phyloP scores from a whole-genome alignment of 768 basidiomycete genomes.

The Tulasnella sp. region DNA sequence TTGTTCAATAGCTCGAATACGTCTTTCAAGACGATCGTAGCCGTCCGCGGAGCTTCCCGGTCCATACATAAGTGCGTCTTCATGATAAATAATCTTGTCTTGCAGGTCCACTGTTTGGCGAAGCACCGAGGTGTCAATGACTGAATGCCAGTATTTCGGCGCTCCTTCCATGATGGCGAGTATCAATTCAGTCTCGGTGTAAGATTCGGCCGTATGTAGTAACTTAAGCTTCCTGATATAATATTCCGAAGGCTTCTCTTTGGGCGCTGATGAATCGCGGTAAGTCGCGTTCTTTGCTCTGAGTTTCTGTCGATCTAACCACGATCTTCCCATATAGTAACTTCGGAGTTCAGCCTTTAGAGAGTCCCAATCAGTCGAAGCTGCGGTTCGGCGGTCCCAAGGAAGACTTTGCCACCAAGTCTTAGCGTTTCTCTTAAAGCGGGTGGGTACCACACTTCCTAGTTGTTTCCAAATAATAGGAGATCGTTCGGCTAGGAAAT shows the following conservation, averaged over 20 bases:
- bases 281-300: conserved; percentile 37
- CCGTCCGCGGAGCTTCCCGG: too few species aligned
- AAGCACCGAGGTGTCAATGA: conserved; percentile 25
- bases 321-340: conserved; percentile 41
- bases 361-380: conserved; percentile 38
- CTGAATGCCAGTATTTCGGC: too few species aligned
- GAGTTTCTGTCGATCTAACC: conserved; percentile 37
- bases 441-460: conserved; percentile 38
- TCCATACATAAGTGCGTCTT: too few species aligned
- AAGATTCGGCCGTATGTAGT: too few species aligned
- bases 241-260: too few species aligned
- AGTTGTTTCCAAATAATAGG: conserved; percentile 35
- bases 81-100: conserved; percentile 6
- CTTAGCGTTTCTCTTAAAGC: conserved; percentile 36
- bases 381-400: conserved; percentile 8
- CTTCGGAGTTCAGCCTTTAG: conserved; percentile 35
- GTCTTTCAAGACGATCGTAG: neutral
- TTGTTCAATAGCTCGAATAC: neutral
- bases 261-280: conserved; percentile 35
- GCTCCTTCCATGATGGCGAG: conserved; percentile 41
- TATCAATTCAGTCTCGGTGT: conserved; percentile 39
- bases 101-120: neutral
- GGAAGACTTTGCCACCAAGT: conserved; percentile 39
- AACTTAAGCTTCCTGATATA: too few species aligned
- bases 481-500: conserved; percentile 35